A percentile compares a stretch with the other conserved stretches of the same genome.
Conservation (phyloP, 2,329 filamentous ascomycete genomes). For the Fusarium mundagurra region DNA sequence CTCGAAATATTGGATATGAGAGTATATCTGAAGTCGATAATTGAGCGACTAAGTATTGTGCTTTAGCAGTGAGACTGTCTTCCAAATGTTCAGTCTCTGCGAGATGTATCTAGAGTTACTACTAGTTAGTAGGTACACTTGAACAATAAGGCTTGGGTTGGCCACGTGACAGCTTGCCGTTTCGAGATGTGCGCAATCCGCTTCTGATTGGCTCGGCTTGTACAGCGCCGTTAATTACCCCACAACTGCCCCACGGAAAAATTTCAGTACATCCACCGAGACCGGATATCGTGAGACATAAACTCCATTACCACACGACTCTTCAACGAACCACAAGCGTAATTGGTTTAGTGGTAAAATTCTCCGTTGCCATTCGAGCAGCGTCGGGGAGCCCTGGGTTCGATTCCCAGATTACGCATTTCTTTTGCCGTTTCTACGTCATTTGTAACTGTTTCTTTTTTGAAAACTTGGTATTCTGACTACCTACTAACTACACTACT, state of each 20-base stretch:
- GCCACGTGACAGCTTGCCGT: neutral
- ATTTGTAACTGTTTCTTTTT: neutral
- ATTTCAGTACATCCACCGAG: constrained; percentile 1
- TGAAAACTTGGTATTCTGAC: neutral
- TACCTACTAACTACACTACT: neutral
- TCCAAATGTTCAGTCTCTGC: neutral
- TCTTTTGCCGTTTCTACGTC: neutral
- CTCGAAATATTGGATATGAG: neutral
- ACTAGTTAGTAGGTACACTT: too few relatives aligned
- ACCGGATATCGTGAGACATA: neutral
- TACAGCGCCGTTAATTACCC: neutral
- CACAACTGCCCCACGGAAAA: neutral
- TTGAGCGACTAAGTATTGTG: rapidly evolving
- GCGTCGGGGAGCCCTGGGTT: constrained; percentile 28
- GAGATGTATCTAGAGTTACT: too few relatives aligned
- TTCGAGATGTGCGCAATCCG: rapidly evolving
- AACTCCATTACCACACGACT: neutral
- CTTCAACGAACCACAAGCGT: constrained; percentile 14
- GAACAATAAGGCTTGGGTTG: neutral
- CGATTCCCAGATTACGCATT: constrained; percentile 30
- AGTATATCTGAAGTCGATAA: neutral
- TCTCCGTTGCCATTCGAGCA: constrained; percentile 25
- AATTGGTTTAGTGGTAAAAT: constrained; percentile 34
- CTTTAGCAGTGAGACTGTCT: neutral
- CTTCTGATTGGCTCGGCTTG: neutral